A percentile compares a stretch with the other conserved stretches of the same genome.
Evolutionary conservation across 176 grass and related monocot genomes (phyloP).

Genomic region (Raddia distichophylla): DNA sequence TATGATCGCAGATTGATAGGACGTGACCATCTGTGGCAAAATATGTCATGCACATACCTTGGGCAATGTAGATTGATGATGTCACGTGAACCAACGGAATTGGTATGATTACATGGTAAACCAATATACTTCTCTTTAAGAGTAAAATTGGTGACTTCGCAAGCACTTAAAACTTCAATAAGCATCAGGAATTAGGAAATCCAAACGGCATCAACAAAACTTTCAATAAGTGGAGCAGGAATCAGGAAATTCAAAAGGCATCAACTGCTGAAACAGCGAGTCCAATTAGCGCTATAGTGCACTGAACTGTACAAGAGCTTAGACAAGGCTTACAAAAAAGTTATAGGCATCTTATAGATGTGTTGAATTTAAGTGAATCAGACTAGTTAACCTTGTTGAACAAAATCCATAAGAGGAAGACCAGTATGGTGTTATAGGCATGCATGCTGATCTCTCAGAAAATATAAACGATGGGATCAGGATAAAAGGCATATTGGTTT

Average conservation of each 20-base stretch:
- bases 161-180: not conserved
- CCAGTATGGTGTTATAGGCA: not conserved
- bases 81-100: not conserved
- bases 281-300: not conserved
- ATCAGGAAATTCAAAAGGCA: not conserved
- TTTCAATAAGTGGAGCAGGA: no score
- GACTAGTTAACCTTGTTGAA: not conserved
- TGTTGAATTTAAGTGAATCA: not conserved
- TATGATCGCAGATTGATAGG: not conserved
- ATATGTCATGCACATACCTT: not conserved
- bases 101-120: no score
- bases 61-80: not conserved
- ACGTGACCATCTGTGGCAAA: not conserved
- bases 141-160: no score
- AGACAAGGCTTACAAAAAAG: not conserved
- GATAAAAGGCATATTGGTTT: not conserved
- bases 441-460: not conserved
- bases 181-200: not conserved
- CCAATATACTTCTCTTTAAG: not conserved
- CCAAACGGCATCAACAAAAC: not conserved
- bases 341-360: not conserved
- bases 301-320: not conserved
- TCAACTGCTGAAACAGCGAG: slow-evolving; percentile 4
- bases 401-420: not conserved
- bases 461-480: not conserved